Conservation (phyloP, 768 basidiomycete genomes). For the Pholiota conissans region DNA sequence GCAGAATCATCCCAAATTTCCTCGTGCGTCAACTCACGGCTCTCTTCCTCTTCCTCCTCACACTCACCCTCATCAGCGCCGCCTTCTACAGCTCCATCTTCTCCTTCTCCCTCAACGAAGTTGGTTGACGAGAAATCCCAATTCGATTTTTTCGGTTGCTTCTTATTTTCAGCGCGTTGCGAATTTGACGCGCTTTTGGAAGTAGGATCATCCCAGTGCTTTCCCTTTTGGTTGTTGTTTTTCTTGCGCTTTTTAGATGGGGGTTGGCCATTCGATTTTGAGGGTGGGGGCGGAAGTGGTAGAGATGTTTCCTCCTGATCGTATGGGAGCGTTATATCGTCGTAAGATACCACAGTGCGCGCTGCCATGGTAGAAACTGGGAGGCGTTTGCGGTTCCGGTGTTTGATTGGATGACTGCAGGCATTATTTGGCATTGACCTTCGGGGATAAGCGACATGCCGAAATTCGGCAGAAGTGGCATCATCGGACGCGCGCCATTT, state of each 20-base stretch:
- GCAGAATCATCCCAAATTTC: conserved; percentile 90
- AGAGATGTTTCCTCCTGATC: conserved; percentile 13
- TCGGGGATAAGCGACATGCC: no score
- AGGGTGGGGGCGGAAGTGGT: background rate
- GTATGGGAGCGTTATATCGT: conserved; percentile 55
- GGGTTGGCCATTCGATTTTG: conserved; percentile 22
- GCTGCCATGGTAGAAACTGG: conserved; percentile 24
- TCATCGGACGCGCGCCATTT: no score
- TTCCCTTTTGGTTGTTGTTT: conserved; percentile 31
- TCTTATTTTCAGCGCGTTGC: conserved; percentile 14
- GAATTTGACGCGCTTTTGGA: conserved; percentile 4
- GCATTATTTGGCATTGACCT: no score
- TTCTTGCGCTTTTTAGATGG: conserved; percentile 60
- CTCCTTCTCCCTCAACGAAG: no score
- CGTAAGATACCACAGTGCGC: conserved; percentile 59
- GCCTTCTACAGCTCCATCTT: conserved; percentile 9
- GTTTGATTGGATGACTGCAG: no score
- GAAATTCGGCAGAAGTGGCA: no score
- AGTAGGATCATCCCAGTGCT: conserved; percentile 46
- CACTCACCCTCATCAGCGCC: conserved; percentile 25
- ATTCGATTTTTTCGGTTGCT: no score
- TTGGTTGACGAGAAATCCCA: no score
- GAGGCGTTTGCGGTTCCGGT: no score
- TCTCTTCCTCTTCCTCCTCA: conserved; percentile 49
- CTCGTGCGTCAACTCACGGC: conserved; percentile 63